phyloP scores from a whole-genome alignment of 352 stramenopile genomes.

The Globisporangium perplexum region DNA sequence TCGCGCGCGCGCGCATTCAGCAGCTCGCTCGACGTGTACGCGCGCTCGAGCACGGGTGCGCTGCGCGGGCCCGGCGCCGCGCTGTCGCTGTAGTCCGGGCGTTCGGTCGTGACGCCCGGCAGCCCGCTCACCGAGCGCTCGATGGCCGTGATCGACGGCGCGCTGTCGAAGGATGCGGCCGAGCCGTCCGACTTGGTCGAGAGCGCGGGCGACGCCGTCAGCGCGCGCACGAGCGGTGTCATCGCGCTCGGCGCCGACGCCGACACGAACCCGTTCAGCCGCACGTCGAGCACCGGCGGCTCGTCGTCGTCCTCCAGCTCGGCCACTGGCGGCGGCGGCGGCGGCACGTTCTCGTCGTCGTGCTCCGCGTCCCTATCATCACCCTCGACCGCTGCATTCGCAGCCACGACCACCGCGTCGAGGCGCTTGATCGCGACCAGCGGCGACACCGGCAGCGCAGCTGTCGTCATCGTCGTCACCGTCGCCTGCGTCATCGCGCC shows the following conservation, averaged over 20 bases:
- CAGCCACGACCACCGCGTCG: not conserved
- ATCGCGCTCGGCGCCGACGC: slow-evolving; percentile 26
- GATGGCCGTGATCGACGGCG: slow-evolving; percentile 38
- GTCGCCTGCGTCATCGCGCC: slow-evolving; percentile 1
- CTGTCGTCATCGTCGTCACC: not conserved
- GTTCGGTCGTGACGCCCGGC: slow-evolving; percentile 28
- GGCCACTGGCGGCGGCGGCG: slow-evolving; percentile 2
- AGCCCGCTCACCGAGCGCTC: slow-evolving; percentile 25
- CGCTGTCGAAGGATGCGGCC: slow-evolving; percentile 32
- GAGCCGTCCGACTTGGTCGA: slow-evolving; percentile 31
- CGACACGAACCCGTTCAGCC: slow-evolving; percentile 21
- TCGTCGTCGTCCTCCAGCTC: slow-evolving; percentile 1
- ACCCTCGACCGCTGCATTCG: not conserved
- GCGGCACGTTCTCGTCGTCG: not conserved
- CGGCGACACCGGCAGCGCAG: slow-evolving; percentile 4
- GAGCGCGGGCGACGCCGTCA: slow-evolving; percentile 19
- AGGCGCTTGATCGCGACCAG: slow-evolving; percentile 9
- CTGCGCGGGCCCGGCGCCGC: slow-evolving; percentile 15
- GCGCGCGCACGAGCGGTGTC: slow-evolving; percentile 26
- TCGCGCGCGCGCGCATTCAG: slow-evolving; percentile 51
- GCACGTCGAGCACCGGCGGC: slow-evolving; percentile 5
- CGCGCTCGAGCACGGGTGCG: slow-evolving; percentile 52
- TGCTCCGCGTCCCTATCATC: not conserved
- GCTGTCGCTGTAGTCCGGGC: slow-evolving; percentile 13
- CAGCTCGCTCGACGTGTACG: slow-evolving; percentile 67